Base-by-base conservation (phyloP, 78 protist species). In the Speleostelium caveatum region DNA sequence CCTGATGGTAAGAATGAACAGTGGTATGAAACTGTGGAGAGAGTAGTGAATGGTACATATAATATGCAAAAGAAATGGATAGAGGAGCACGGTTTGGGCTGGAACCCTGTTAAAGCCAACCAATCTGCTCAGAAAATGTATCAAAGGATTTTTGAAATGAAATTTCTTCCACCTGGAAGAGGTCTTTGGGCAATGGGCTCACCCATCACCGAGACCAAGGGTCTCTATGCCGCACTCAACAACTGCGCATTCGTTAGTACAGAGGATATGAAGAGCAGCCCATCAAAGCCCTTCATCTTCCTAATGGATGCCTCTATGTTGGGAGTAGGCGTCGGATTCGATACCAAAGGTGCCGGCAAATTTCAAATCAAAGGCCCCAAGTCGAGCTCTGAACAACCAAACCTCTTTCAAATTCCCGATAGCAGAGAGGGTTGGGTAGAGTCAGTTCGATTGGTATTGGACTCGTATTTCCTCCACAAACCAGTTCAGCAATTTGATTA, bases 101-200 rank as follows among this genome's bases (percentile, higher is more conserved):
- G 91, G 94, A 66, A 87, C 56, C 22, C 85, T 14, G 7, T 26
- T 0, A 65, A 59, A 30, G 94, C 78, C 1, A 79, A 85, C 71
- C 30, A 21, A 30, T 55, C 68, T 1, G 98, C 97, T 8, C 80
- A 95, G 55, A 85, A 93, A 5, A 96, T 96, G 97, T 96, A 95
- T 53, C 61, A 56, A 8, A 51, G 86, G 14, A 96, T 96, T 0
- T 96, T 92, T 79, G 28, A 73, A 30, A 93, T 96, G 97, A 96
- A 96, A 45, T 96, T 96, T 53, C 71, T 96, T 10, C 97, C 98
- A 6, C 97, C 96, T 2, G 97, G 97, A 17, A 36, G 97, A 55
- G 98, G 98, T 33, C 74, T 96, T 4, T 96, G 97, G 96, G 95
- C 98, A 21, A 96, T 96, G 97, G 98, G 98, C 7, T 39, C 88